phyloP scores from a whole-genome alignment of 768 basidiomycete genomes.

The Lactifluus subvellereus region DNA sequence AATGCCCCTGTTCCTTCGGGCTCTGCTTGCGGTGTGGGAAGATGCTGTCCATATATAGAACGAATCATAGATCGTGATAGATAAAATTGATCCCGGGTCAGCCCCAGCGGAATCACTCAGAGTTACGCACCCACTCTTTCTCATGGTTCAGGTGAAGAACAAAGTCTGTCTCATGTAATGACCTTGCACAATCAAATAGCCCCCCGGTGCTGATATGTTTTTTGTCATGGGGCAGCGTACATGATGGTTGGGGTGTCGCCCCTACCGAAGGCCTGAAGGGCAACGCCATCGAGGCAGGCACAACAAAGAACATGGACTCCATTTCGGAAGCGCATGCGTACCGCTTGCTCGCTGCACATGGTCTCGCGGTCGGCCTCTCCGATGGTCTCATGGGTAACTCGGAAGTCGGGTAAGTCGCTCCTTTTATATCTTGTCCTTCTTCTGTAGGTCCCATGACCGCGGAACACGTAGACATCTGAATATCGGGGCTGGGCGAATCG shows the following conservation, averaged over 20 bases:
- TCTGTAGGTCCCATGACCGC: conserved; percentile 5
- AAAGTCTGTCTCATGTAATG: conserved; percentile 85
- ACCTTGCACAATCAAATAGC: background rate
- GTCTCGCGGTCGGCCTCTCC: conserved; percentile 85
- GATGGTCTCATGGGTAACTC: conserved; percentile 98
- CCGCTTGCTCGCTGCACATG: conserved; percentile 74
- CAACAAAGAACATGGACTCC: conserved; percentile 84
- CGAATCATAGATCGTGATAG: background rate
- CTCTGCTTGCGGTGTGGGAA: conserved; percentile 17
- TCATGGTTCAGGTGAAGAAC: conserved; percentile 62
- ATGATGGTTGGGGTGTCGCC: conserved; percentile 94
- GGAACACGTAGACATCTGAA: conserved; percentile 70
- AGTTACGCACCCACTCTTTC: background rate
- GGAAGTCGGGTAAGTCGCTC: conserved; percentile 76
- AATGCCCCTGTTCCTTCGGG: conserved; percentile 28
- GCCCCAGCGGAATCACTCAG: background rate
- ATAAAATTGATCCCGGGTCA: background rate
- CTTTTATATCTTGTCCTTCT: conserved; percentile 3
- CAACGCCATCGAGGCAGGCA: conserved; percentile 81
- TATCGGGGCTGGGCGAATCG: conserved; percentile 89
- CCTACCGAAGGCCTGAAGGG: conserved; percentile 65
- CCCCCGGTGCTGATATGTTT: background rate
- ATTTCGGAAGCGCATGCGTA: conserved; percentile 73
- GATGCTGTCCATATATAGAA: too few species aligned
- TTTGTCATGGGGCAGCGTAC: conserved; percentile 49